These are phyloP conservation scores for Conoideocrella luteorostrata DNA, from an alignment of 2,329 filamentous ascomycete species.

Conservation along the genomic window DNA sequence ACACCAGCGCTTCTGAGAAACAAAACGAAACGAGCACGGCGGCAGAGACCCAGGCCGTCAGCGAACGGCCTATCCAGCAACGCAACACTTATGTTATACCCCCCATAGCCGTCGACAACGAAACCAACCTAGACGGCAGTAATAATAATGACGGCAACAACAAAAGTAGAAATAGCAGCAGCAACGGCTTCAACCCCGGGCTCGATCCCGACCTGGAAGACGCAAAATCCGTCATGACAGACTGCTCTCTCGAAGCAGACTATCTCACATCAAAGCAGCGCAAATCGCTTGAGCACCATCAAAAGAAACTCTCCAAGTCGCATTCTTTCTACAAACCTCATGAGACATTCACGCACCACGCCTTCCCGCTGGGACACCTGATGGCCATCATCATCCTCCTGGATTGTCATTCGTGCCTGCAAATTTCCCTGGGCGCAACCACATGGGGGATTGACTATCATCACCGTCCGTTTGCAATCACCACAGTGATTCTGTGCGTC, in stretches of 20 bases:
- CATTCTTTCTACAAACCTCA: constrained; percentile 89
- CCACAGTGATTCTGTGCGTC: constrained; percentile 73
- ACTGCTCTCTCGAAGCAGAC: constrained; percentile 43
- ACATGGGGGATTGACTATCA: constrained; percentile 76
- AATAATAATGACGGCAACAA: constrained; percentile 13
- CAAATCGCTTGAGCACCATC: constrained; percentile 65
- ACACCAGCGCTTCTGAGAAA: neutral
- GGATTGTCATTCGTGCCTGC: constrained; percentile 72
- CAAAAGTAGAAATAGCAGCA: neutral
- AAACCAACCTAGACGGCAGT: constrained; percentile 19
- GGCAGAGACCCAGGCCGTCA: neutral
- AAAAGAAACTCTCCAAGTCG: constrained; percentile 71
- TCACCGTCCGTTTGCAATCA: constrained; percentile 62
- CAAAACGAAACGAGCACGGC: neutral
- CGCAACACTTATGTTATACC: neutral
- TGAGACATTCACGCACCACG: constrained; percentile 74
- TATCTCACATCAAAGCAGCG: constrained; percentile 63
- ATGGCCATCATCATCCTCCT: constrained; percentile 72
- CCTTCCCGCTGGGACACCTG: constrained; percentile 69
- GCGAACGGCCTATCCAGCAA: neutral
- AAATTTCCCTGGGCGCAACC: constrained; percentile 70
- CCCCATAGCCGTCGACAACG: constrained; percentile 14
- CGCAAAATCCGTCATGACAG: constrained; percentile 24
- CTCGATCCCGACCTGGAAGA: constrained; percentile 32
- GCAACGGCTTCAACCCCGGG: too few species aligned